Evolutionary conservation across 495 filamentous ascomycete genomes (phyloP).

Genomic region (Neohortaea acidophila): DNA sequence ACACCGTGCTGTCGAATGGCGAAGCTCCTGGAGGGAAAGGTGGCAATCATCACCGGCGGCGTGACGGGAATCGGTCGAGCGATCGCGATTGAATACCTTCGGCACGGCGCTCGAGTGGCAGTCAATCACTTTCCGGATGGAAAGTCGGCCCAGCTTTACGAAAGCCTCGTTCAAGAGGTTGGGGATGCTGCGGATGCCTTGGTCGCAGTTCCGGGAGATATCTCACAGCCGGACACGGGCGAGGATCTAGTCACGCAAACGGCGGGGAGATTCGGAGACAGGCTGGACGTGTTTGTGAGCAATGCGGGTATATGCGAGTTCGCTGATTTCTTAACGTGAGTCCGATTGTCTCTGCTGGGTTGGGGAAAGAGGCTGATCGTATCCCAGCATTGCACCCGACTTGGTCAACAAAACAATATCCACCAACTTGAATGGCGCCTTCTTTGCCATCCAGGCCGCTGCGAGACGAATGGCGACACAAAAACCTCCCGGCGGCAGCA

Average conservation of each 20-base stretch:
- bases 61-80: constrained; percentile 27
- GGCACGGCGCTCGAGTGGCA: constrained; percentile 26
- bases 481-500: constrained; percentile 47
- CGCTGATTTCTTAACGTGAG: constrained; percentile 58
- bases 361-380: background rate
- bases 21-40: constrained; percentile 24
- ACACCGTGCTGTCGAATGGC: constrained; percentile 15
- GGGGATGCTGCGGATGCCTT: constrained; percentile 11
- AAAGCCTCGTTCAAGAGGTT: constrained; percentile 21
- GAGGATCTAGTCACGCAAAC: constrained; percentile 22
- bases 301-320: constrained; percentile 83
- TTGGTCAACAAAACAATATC: constrained; percentile 50
- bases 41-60: constrained; percentile 27
- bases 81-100: constrained; percentile 28
- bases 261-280: constrained; percentile 37
- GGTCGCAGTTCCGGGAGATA: constrained; percentile 27
- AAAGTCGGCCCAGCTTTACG: constrained; percentile 22
- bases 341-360: constrained; percentile 5
- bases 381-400: constrained; percentile 36
- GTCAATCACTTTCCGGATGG: constrained; percentile 29
- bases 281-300: constrained; percentile 64
- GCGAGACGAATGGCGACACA: constrained; percentile 57
- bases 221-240: constrained; percentile 26
- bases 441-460: constrained; percentile 71
- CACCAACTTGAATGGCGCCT: constrained; percentile 75